These are phyloP conservation scores for Exophiala mesophila DNA, from an alignment of 2,329 filamentous ascomycete genomes.

Conservation along the genomic window DNA sequence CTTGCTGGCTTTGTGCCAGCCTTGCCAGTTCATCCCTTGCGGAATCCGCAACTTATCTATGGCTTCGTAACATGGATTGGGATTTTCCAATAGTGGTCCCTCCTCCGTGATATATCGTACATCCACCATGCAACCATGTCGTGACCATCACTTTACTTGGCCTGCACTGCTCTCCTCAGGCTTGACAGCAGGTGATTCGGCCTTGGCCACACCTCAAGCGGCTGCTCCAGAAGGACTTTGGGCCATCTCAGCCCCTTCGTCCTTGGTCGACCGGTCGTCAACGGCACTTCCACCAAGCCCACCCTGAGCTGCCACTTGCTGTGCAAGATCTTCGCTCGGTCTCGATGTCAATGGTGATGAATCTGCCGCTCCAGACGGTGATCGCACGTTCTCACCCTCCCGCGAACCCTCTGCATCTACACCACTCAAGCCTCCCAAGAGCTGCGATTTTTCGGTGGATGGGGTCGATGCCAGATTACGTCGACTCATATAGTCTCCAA, in stretches of 20 bases:
- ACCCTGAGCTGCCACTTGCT: conserved; percentile 5
- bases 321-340: conserved; percentile 3
- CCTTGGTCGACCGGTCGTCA: conserved; percentile 15
- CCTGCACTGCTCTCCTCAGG: no score
- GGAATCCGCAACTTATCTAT: no score
- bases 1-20: conserved; percentile 18
- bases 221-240: conserved; percentile 14
- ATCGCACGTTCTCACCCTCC: conserved; percentile 8
- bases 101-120: no score
- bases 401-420: conserved; percentile 5
- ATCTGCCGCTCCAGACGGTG: conserved; percentile 6
- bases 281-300: neutral
- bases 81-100: no score
- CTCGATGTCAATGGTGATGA: neutral
- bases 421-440: conserved; percentile 21
- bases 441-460: conserved; percentile 37
- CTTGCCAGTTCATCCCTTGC: no score
- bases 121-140: no score
- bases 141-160: no score
- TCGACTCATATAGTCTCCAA: conserved; percentile 45
- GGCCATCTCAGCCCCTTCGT: conserved; percentile 16
- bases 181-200: no score
- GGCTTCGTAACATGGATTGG: no score
- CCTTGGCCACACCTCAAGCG: no score
- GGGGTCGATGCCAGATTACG: conserved; percentile 37